These are phyloP conservation scores for Gonapodya sp. DNA, from an alignment of 192 early-diverging fungal genomes.

Conservation along the genomic window DNA sequence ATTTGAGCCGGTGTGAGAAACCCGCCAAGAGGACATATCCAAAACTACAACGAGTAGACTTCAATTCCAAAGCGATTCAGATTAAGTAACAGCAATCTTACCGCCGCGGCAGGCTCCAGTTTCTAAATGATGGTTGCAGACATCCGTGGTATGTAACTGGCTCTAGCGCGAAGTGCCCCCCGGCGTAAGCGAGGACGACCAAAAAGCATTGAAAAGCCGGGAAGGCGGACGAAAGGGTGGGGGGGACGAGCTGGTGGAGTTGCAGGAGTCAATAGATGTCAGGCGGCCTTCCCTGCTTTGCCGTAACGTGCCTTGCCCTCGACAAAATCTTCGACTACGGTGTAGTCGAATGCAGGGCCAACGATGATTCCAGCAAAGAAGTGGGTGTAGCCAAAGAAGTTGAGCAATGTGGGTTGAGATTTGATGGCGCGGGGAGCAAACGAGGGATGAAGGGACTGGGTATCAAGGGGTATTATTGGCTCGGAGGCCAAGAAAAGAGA, in stretches of 20 bases:
- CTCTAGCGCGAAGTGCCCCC: neutral
- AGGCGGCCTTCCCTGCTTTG: neutral
- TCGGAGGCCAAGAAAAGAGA: no score
- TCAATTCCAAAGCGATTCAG: no score
- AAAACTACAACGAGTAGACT: conserved; percentile 41
- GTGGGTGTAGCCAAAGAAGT: conserved; percentile 78
- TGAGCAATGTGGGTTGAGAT: neutral
- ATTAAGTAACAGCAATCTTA: no score
- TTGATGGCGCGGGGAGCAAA: neutral
- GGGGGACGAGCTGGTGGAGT: no score
- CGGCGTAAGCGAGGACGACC: neutral
- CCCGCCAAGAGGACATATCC: conserved; percentile 50
- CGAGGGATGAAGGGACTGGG: neutral
- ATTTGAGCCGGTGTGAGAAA: conserved; percentile 60
- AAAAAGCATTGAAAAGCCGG: neutral
- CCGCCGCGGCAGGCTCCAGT: neutral
- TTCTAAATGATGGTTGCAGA: neutral
- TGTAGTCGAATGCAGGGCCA: conserved; percentile 73
- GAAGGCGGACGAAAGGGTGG: no score
- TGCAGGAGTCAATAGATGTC: no score
- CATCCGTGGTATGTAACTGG: neutral
- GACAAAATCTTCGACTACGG: conserved; percentile 41
- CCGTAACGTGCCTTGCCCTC: conserved; percentile 21
- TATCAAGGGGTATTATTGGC: neutral
- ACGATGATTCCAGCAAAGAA: conserved; percentile 81